phyloP scores from a whole-genome alignment of 306 rosid genomes.

The Malus orientalis region DNA sequence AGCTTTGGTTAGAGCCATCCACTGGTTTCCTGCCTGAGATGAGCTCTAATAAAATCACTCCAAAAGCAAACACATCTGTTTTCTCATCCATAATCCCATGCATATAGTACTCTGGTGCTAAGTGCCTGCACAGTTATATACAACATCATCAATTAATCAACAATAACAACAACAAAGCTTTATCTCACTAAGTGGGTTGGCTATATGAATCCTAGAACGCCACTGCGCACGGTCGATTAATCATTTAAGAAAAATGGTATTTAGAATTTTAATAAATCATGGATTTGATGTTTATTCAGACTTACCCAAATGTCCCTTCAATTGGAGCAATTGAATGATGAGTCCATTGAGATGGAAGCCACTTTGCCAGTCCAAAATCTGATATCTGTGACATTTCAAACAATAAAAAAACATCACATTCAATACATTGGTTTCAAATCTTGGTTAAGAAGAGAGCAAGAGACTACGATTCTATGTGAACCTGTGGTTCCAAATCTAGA shows the following conservation, averaged over 20 bases:
- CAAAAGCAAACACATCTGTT: conserved; percentile 97
- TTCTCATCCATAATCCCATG: conserved; percentile 99
- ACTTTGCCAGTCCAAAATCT: conserved; percentile 96
- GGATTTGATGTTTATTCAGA: neutral
- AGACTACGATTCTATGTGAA: neutral
- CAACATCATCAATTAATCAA: neutral
- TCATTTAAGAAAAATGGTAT: neutral
- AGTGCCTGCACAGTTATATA: conserved; percentile 43
- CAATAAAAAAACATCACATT: neutral
- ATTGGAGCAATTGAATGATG: conserved; percentile 96
- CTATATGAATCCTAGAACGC: no score
- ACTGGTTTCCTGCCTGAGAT: conserved; percentile 91
- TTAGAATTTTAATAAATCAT: neutral
- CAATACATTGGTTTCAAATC: neutral
- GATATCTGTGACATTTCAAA: conserved; percentile 49
- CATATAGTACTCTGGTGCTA: conserved; percentile 92
- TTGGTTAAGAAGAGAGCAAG: neutral
- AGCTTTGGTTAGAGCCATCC: conserved; percentile 85
- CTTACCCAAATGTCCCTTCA: conserved; percentile 95
- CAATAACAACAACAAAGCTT: no score
- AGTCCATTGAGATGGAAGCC: conserved; percentile 97
- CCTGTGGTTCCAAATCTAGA: conserved; percentile 76
- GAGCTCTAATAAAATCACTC: conserved; percentile 75
- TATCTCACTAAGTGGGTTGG: no score
- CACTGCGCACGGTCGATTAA: neutral